These are phyloP conservation scores for Lentinula sp. DNA, from an alignment of 768 basidiomycete species.

Conservation along the genomic window DNA sequence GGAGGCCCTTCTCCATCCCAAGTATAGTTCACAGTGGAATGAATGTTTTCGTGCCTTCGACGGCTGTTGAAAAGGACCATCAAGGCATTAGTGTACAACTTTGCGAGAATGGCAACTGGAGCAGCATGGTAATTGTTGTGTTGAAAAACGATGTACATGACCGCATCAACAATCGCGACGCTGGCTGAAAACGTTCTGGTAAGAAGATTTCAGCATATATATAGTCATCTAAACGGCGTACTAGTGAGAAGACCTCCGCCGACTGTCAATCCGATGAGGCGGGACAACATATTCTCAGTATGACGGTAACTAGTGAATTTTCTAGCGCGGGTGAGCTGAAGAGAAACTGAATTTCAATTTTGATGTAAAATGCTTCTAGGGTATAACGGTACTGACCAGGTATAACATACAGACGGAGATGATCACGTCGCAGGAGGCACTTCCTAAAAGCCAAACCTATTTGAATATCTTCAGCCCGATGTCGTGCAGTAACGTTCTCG, in stretches of 20 bases:
- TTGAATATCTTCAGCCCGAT: background rate
- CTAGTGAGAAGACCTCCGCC: conserved; percentile 22
- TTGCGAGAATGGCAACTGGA: conserved; percentile 19
- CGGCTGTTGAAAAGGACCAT: conserved; percentile 23
- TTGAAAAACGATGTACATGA: conserved; percentile 19
- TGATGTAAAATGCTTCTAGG: background rate
- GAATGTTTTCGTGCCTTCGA: conserved; percentile 6
- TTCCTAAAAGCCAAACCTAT: conserved; percentile 12
- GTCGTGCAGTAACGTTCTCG: too few relatives aligned
- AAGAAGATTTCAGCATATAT: too few relatives aligned
- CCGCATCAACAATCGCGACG: conserved; percentile 19
- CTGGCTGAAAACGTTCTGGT: conserved; percentile 8
- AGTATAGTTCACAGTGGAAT: background rate
- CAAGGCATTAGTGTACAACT: conserved; percentile 24
- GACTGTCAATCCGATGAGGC: conserved; percentile 19
- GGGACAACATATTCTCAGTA: conserved; percentile 17
- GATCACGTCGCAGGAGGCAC: conserved; percentile 20
- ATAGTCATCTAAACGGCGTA: conserved; percentile 2
- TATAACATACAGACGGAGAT: conserved; percentile 22
- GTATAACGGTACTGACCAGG: conserved; percentile 11
- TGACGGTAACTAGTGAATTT: conserved; percentile 17
- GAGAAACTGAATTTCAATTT: background rate
- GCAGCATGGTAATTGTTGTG: conserved; percentile 19
- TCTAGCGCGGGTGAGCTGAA: conserved; percentile 11
- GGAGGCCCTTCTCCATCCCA: conserved; percentile 1